Base-by-base conservation (phyloP, 192 early-diverging fungal genomes). In the Phycomyces nitens region DNA sequence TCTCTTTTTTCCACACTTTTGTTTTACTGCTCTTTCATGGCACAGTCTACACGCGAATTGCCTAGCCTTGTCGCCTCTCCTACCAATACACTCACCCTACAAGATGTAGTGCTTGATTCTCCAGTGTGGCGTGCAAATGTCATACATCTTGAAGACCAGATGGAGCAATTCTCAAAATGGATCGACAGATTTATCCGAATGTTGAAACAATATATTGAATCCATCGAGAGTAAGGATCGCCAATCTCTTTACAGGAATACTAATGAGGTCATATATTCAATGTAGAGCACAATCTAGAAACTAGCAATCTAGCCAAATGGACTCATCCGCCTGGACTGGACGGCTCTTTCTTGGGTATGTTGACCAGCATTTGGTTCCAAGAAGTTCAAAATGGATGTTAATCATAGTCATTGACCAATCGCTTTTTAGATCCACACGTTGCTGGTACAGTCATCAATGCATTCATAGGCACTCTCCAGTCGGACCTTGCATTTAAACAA, bases 121-220 rank as follows among this genome's bases (percentile, higher is more conserved):
- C 82, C 82, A 27, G 76, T 74, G 27, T 84, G 76, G 52, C 74
- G 82, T 5, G 74, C 80, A 55, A 84, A 81, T 64, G 70, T 83
- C 40, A 56, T 61, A 9, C 70, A 80, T 39, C 75, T 83, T 56
- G 83, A 85, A 52, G 82, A 81, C 10, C 82, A 85, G 50, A 72
- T 83, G 40, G 82, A 81, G 49, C 73, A 69, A n/a, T 77, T 82
- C 56, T 79, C 82, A 64, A 72, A 68, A 65, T 85, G 83, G 83
- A 59, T 83, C 11, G 73, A 74, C 10, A 66, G 67, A 11, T 60
- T 83, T 42, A 72, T 74, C 56, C 64, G 66, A 51, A 50, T 60
- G 24, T 26, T 80, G 49, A 71, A 68, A 44, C 39, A 22, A 2
- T 80, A 77, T 52, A 42, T 71, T 24, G 78, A 77, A 16, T 76